Base-by-base conservation (phyloP, 768 basidiomycete species). In the Agrocybe pediades region DNA sequence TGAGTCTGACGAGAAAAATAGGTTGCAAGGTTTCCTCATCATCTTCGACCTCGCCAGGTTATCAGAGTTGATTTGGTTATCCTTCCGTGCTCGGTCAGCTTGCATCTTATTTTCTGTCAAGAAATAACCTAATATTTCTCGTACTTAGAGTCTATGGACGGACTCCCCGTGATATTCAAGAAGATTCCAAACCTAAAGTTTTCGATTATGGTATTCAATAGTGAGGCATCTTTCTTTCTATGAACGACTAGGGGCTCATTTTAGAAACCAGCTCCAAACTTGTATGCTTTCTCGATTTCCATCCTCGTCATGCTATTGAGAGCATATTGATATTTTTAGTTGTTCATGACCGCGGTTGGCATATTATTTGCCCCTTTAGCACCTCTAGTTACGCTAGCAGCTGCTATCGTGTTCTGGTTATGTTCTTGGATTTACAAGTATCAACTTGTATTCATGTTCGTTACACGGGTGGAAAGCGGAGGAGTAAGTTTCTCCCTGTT, bases 361-460 rank as follows among this genome's bases (percentile, higher is more conserved):
- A 71, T 99, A 45, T 87, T 97, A 16, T 98, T 98, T 64, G 94
- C 96, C 0, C 96, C 96, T 13, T 74, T 99, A 6, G 95, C 96
- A 0, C 97, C 97, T 1, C 72, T 98, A 25, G 95, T 99, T 15
- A 82, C 80, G 8, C 77, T 95, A 23, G 91, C 90, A 16, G 92
- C 86, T 11, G 87, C 87, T 2, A 67, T 88, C 26, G 92, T 97
- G 19, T 90, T 95, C 68, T 98, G 94, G 91, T 74, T 88, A 63
- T 84, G 84, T 56, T 89, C 87, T 5, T 85, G 85, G 78, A 90
- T 92, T 19, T 93, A 95, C 79, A 99, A 98, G 73, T 98, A 98
- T 65, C 90, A 95, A 74, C 77, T 98, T 46, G 94, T 98, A 86
- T 98, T 96, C 68, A 92, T 96, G 53, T 95, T 82, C 66, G 74